phyloP scores from a whole-genome alignment of 129 eudicot species.

The carrot (Daucus carota) region DNA sequence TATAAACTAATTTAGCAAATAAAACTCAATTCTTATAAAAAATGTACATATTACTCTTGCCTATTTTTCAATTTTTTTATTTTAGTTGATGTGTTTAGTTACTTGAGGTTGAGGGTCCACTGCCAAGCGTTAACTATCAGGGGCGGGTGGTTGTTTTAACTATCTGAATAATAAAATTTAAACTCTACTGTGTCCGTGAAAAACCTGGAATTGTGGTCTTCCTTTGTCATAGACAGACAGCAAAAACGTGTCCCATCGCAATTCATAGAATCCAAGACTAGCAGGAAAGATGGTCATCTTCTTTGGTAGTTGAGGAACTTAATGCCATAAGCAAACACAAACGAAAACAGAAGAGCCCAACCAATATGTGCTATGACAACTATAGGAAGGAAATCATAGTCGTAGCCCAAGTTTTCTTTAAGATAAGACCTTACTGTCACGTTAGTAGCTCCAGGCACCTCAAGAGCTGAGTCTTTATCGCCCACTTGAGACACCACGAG shows the following conservation, averaged over 20 bases:
- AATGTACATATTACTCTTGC: too few species aligned
- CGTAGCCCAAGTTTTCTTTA: conserved; percentile 22
- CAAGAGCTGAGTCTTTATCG: conserved; percentile 19
- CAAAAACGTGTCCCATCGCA: neutral
- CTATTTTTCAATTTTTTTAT: too few species aligned
- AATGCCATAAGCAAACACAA: conserved; percentile 40
- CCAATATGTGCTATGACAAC: conserved; percentile 32
- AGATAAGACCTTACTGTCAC: conserved; percentile 29
- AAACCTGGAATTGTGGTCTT: neutral
- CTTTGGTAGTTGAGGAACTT: conserved; percentile 44
- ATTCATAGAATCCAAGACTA: neutral
- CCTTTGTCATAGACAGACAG: neutral
- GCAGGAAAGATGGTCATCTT: conserved; percentile 21
- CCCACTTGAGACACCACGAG: conserved; percentile 73
- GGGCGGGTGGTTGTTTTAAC: too few species aligned
- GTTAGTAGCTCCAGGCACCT: conserved; percentile 29
- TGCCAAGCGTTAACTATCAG: too few species aligned
- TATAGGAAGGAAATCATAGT: conserved; percentile 25
- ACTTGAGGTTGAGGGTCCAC: too few species aligned
- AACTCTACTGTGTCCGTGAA: neutral
- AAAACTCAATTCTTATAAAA: too few species aligned
- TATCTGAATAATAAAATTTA: too few species aligned
- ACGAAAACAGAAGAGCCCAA: conserved; percentile 37
- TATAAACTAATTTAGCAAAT: too few species aligned
- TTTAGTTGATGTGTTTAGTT: too few species aligned